These are phyloP conservation scores for Candida quercuum DNA, from an alignment of 805 yeast genomes.

Conservation along the genomic window DNA sequence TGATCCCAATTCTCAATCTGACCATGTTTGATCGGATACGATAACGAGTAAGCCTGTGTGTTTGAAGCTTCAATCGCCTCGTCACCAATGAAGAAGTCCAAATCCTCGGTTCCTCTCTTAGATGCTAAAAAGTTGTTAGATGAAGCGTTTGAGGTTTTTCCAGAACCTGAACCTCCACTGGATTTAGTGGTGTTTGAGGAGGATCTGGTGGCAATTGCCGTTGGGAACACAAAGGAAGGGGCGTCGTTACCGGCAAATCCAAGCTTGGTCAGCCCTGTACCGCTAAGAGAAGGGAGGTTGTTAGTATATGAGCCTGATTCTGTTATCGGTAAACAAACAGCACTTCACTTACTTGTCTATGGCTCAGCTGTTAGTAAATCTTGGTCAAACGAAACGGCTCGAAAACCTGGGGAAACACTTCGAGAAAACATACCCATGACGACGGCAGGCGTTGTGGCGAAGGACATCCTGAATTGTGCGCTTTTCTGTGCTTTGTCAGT, in stretches of 20 bases:
- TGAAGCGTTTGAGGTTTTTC: too few species aligned
- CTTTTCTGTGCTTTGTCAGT: not conserved
- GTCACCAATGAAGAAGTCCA: slow-evolving; percentile 93
- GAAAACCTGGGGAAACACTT: not conserved
- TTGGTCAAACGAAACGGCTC: not conserved
- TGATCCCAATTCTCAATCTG: slow-evolving; percentile 99
- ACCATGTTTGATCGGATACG: slow-evolving; percentile 94
- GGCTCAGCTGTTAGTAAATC: slow-evolving; percentile 13
- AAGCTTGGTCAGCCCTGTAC: slow-evolving; percentile 95
- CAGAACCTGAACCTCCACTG: slow-evolving; percentile 22
- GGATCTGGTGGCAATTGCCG: slow-evolving; percentile 80
- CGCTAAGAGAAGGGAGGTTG: slow-evolving; percentile 46
- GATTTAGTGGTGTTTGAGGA: slow-evolving; percentile 44
- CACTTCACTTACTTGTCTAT: slow-evolving; percentile 23
- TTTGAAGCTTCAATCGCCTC: slow-evolving; percentile 91
- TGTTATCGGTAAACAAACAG: not conserved
- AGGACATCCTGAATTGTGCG: slow-evolving; percentile 15
- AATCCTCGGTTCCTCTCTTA: slow-evolving; percentile 88
- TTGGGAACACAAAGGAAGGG: slow-evolving; percentile 95
- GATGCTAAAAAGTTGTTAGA: slow-evolving; percentile 37
- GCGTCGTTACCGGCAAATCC: slow-evolving; percentile 99
- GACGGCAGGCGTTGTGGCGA: slow-evolving; percentile 72
- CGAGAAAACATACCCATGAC: slow-evolving; percentile 74
- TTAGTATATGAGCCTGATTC: slow-evolving; percentile 9
- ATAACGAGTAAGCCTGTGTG: slow-evolving; percentile 81